Evolutionary conservation across 106 monocot genomes (phyloP).

Genomic region (Dioscorea dumetorum): DNA sequence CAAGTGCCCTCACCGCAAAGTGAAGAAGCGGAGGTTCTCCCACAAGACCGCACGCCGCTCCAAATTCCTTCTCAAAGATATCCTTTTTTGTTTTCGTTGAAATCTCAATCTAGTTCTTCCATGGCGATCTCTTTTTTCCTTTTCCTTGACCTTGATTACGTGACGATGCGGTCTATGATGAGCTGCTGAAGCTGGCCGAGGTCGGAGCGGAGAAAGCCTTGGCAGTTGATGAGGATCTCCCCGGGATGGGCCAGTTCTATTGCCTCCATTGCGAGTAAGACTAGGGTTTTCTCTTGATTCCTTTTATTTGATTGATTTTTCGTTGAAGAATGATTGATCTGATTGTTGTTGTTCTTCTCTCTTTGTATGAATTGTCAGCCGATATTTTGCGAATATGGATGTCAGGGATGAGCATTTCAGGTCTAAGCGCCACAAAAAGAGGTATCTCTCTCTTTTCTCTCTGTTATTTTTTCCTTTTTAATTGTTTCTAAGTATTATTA

Average conservation of each 20-base stretch:
- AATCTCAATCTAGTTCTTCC: neutral
- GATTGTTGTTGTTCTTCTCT: neutral
- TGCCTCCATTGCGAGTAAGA: constrained; percentile 91
- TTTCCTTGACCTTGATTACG: constrained; percentile 35
- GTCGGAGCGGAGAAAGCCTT: constrained; percentile 25
- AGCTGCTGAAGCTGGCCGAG: constrained; percentile 63
- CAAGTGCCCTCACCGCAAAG: constrained; percentile 91
- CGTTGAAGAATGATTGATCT: neutral
- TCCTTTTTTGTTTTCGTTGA: constrained; percentile 23
- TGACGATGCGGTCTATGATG: constrained; percentile 71
- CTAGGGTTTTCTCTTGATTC: neutral
- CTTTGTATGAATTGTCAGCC: constrained; percentile 34
- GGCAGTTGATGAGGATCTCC: constrained; percentile 76
- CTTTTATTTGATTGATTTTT: neutral
- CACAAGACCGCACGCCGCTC: constrained; percentile 78
- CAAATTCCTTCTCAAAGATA: constrained; percentile 89
- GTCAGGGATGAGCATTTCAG: constrained; percentile 65
- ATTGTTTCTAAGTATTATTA: no score
- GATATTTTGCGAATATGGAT: constrained; percentile 63
- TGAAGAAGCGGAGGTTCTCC: constrained; percentile 87
- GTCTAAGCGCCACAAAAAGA: constrained; percentile 83
- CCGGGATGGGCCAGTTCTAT: constrained; percentile 97
- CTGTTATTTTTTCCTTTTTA: no score
- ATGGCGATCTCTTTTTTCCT: neutral
- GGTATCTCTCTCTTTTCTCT: constrained; percentile 25